Base-by-base conservation (phyloP, 495 filamentous ascomycete species). In the Penicillium manginii region DNA sequence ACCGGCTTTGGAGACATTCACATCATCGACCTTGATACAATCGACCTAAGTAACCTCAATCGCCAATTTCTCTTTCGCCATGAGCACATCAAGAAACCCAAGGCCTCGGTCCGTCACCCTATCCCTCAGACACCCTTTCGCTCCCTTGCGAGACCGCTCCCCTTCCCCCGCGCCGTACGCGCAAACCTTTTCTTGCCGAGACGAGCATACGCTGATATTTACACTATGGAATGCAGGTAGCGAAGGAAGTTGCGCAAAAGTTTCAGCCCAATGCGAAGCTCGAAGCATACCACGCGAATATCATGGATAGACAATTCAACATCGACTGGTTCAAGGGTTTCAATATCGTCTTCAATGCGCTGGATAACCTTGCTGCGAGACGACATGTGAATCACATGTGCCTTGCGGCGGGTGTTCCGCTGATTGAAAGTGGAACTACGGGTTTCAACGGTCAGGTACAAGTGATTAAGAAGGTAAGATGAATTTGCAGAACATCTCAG, bases 341-440 rank as follows among this genome's bases (percentile, higher is more conserved):
- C 68, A 79, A 81, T 29, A 70, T 98, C 2, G 92, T 98, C 4
- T 97, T 99, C 78, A 99, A 99, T 74, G 94, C 94, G 26, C 81
- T 99, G 18, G 94, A 99, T 72, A 99, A 99, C 61, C 80, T 99
- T 9, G 93, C 97, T 55, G 94, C 94, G 18, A 80, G 94, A 57
- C 86, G 93, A 43, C 91, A 99, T 81, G 94, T 98, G 51, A 99
- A 99, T 70, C 89, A 86, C 69, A 98, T 99, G 94, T 99, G 94
- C 65, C 72, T 99, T 60, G 88, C 92, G 2, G 94, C 96, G 18
- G 79, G 92, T 60, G 87, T 99, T 21, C 91, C 94, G 2, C 75
- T 99, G 63, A 89, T 99, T 35, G 94, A 99, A 74, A 97, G 96
- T 67, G 94, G 94, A 21, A 99, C 94, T 4, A 98, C 94, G 0